These are phyloP conservation scores for Boletus subcaerulescens DNA, from an alignment of 768 basidiomycete genomes.

Conservation along the genomic window DNA sequence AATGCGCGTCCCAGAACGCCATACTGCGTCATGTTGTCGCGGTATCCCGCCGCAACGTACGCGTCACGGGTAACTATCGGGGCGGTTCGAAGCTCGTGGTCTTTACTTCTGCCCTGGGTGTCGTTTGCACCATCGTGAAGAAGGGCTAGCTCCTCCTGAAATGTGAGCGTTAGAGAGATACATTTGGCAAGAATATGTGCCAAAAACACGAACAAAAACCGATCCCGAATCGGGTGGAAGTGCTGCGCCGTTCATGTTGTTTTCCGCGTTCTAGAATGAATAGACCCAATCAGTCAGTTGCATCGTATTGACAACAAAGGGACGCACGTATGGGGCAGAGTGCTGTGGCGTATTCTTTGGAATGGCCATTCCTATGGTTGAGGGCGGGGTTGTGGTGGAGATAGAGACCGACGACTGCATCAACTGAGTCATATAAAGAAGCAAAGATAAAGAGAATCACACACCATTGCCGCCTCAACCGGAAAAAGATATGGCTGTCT, in stretches of 20 bases:
- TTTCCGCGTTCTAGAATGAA: constrained; percentile 10
- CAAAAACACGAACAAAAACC: constrained; percentile 22
- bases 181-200: not conserved
- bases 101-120: constrained; percentile 24
- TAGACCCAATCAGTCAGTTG: not conserved
- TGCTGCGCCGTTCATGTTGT: not conserved
- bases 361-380: constrained; percentile 15
- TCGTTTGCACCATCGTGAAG: constrained; percentile 25
- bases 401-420: constrained; percentile 8
- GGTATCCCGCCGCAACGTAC: constrained; percentile 33
- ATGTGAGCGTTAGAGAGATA: not conserved
- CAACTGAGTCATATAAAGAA: constrained; percentile 10
- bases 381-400: not conserved
- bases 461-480: constrained; percentile 15
- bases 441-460: constrained; percentile 1
- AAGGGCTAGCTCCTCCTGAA: constrained; percentile 33
- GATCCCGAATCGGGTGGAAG: constrained; percentile 5
- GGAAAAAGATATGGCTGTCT: constrained; percentile 6
- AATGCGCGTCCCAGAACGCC: constrained; percentile 56
- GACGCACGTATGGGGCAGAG: constrained; percentile 7
- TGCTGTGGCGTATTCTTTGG: constrained; percentile 2
- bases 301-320: not conserved
- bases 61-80: constrained; percentile 55
- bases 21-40: constrained; percentile 47
- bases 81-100: constrained; percentile 40